phyloP scores from a whole-genome alignment of 345 rosid species.

The Melastoma malabathricum region DNA sequence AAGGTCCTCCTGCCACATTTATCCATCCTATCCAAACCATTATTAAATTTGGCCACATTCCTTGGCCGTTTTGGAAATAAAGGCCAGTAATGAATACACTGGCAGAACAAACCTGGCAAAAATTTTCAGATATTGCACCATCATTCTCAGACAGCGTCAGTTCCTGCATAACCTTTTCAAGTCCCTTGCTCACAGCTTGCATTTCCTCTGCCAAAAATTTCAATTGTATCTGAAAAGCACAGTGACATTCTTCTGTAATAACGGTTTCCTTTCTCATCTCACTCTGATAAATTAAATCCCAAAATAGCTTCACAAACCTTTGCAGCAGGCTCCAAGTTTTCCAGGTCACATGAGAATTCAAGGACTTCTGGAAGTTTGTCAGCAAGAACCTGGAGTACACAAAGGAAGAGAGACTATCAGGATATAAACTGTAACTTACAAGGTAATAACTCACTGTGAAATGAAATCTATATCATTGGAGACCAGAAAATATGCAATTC shows the following conservation, averaged over 20 bases:
- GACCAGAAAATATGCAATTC: too few species aligned
- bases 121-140: constrained; percentile 63
- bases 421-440: neutral
- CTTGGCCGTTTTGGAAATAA: too few species aligned
- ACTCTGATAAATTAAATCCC: neutral
- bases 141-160: constrained; percentile 72
- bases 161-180: constrained; percentile 85
- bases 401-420: constrained; percentile 10
- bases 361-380: constrained; percentile 77
- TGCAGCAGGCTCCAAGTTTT: constrained; percentile 59
- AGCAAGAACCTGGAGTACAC: constrained; percentile 54
- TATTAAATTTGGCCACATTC: too few species aligned
- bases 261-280: too few species aligned
- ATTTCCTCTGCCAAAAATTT: constrained; percentile 94
- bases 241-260: too few species aligned
- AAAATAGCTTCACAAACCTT: constrained; percentile 29
- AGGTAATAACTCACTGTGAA: too few species aligned
- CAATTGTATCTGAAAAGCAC: constrained; percentile 59
- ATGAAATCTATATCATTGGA: too few species aligned
- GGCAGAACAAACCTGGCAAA: constrained; percentile 36
- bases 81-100: too few species aligned
- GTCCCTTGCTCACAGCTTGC: constrained; percentile 95
- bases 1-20: too few species aligned
- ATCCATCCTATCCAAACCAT: too few species aligned
- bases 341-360: constrained; percentile 60